These are phyloP conservation scores for Magnaporthales sp. DNA, from an alignment of 2,329 filamentous ascomycete species.

Conservation along the genomic window DNA sequence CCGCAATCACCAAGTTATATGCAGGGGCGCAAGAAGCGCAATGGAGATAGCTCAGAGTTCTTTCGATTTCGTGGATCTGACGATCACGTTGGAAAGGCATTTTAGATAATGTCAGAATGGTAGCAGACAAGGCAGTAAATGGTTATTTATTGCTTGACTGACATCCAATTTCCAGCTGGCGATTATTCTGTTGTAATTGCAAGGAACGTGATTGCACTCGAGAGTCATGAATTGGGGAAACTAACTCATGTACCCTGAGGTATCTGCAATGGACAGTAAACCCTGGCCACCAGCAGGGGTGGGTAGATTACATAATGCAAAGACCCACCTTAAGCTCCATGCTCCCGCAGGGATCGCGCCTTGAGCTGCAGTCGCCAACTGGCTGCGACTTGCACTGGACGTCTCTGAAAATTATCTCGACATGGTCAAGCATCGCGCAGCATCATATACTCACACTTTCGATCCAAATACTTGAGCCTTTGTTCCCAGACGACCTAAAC, in stretches of 20 bases:
- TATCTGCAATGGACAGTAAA: neutral
- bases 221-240: no score
- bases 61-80: slow-evolving; percentile 2
- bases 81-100: neutral
- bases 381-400: neutral
- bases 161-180: neutral
- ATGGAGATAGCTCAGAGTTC: neutral
- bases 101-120: neutral
- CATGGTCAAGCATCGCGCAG: neutral
- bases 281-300: neutral
- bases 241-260: no score
- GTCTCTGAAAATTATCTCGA: neutral
- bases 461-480: no score
- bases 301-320: neutral
- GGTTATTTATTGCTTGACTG: neutral
- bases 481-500: neutral
- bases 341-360: neutral
- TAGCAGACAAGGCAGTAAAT: neutral
- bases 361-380: neutral
- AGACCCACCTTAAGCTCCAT: neutral
- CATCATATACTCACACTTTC: neutral
- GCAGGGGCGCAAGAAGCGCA: neutral
- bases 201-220: no score
- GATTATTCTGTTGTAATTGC: no score
- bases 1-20: neutral